phyloP scores from a whole-genome alignment of 1,139 yeast species.

The Keqinozyma sinolaborantium region DNA sequence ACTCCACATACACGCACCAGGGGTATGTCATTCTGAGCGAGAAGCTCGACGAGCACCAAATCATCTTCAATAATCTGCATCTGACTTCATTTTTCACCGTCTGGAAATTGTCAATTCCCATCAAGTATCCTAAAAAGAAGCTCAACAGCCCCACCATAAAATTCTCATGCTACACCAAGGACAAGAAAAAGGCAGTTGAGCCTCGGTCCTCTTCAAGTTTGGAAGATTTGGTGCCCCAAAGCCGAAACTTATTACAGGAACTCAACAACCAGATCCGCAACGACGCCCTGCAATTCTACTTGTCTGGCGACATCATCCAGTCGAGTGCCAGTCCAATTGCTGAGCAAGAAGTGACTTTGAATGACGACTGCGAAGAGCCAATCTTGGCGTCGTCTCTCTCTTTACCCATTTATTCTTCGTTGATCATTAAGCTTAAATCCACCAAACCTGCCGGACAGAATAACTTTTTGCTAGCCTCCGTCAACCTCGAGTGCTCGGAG shows the following conservation, averaged over 20 bases:
- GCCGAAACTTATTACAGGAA: slow-evolving; percentile 6
- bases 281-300: background rate
- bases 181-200: slow-evolving; percentile 2
- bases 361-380: slow-evolving; percentile 1
- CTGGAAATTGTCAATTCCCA: slow-evolving; percentile 29
- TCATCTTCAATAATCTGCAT: background rate
- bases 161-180: slow-evolving; percentile 21
- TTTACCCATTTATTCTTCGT: slow-evolving; percentile 22
- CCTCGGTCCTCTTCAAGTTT: slow-evolving; percentile 6
- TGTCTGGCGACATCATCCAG: background rate
- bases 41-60: slow-evolving; percentile 1
- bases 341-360: background rate
- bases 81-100: background rate
- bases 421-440: slow-evolving; percentile 53
- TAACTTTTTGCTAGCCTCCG: slow-evolving; percentile 47
- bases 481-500: slow-evolving; percentile 55
- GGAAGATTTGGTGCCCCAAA: slow-evolving; percentile 12
- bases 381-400: slow-evolving; percentile 4
- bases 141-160: slow-evolving; percentile 26
- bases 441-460: slow-evolving; percentile 56
- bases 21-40: slow-evolving; percentile 3
- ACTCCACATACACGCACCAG: slow-evolving; percentile 2
- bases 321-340: background rate
- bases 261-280: background rate
- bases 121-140: slow-evolving; percentile 35